phyloP scores from a whole-genome alignment of 1,284 basidiomycete species.

The Neotropicomus parvogracilis region DNA sequence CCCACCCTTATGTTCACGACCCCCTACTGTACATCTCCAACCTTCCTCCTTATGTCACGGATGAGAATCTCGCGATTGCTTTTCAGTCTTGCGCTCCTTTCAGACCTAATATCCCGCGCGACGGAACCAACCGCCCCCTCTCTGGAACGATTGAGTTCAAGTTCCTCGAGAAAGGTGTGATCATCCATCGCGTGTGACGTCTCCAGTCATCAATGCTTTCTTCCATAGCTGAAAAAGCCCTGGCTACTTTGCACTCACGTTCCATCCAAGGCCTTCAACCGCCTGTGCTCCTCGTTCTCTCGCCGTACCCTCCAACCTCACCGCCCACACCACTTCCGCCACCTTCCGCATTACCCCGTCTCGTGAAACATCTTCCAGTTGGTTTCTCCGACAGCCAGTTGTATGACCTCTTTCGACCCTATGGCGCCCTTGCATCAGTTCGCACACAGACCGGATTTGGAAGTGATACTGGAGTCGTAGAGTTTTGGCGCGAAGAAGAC shows the following conservation, averaged over 20 bases:
- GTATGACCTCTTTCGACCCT: conserved; percentile 74
- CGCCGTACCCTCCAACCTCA: conserved; percentile 68
- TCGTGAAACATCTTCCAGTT: conserved; percentile 72
- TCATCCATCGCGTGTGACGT: conserved; percentile 10
- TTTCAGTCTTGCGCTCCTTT: conserved; percentile 74
- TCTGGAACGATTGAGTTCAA: conserved; percentile 76
- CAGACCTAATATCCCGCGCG: conserved; percentile 68
- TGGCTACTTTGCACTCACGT: conserved; percentile 76
- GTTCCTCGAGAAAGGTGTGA: conserved; percentile 70
- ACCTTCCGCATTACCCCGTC: conserved; percentile 67
- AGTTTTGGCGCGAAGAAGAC: conserved; percentile 89
- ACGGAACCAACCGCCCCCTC: conserved; percentile 48
- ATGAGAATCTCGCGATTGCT: conserved; percentile 68
- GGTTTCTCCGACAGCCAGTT: conserved; percentile 69
- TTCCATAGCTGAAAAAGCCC: conserved; percentile 76
- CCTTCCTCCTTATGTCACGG: conserved; percentile 64
- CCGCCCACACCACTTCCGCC: conserved; percentile 70
- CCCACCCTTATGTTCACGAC: conserved; percentile 77
- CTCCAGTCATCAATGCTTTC: conserved; percentile 7
- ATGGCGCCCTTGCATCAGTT: conserved; percentile 67
- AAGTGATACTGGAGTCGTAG: conserved; percentile 70
- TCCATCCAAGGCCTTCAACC: conserved; percentile 58
- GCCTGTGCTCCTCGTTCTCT: conserved; percentile 59
- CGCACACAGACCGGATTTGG: conserved; percentile 70
- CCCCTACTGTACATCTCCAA: conserved; percentile 74